Evolutionary conservation across 2,329 filamentous ascomycete genomes (phyloP).

Genomic region (Beauveria pseudobassiana): DNA sequence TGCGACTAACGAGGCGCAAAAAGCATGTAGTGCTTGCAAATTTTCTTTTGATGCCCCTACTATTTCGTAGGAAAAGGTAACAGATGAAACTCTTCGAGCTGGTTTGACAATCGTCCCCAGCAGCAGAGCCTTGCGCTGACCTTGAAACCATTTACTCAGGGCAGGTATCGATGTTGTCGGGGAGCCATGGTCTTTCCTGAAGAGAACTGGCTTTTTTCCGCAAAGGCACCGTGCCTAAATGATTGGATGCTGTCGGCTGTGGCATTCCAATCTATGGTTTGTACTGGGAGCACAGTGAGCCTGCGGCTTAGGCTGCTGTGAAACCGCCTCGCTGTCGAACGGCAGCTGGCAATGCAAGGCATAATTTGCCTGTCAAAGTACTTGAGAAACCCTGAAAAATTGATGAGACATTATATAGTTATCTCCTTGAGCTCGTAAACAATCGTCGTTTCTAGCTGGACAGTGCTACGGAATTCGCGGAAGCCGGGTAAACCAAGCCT

Average conservation of each 20-base stretch:
- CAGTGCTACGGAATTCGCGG: not conserved
- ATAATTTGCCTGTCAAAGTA: not conserved
- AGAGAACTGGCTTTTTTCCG: slow-evolving; percentile 38
- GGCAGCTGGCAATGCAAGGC: not conserved
- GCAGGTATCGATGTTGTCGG: slow-evolving; percentile 12
- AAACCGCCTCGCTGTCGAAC: not conserved
- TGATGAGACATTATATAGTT: not conserved
- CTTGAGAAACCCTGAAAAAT: not conserved
- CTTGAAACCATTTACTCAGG: slow-evolving; percentile 18
- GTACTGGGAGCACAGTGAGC: slow-evolving; percentile 5
- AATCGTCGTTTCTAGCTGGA: not conserved
- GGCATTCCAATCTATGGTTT: not conserved
- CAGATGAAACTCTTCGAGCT: slow-evolving; percentile 25
- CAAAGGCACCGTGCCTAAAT: slow-evolving; percentile 49
- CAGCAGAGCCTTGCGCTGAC: slow-evolving; percentile 37
- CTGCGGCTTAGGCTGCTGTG: not conserved
- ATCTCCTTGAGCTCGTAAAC: not conserved
- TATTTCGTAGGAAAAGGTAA: slow-evolving; percentile 31
- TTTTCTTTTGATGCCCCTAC: slow-evolving; percentile 19
- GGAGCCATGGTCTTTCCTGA: slow-evolving; percentile 39
- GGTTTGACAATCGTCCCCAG: slow-evolving; percentile 46
- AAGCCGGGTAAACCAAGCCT: slow-evolving; percentile 12
- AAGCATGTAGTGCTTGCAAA: slow-evolving; percentile 16
- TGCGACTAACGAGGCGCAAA: slow-evolving; percentile 22
- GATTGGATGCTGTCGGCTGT: slow-evolving; percentile 23